Percentiles rank a stretch among this genome's conserved stretches.
phyloP scores from a whole-genome alignment of 495 filamentous ascomycete species.

The Rhypophila decipiens region DNA sequence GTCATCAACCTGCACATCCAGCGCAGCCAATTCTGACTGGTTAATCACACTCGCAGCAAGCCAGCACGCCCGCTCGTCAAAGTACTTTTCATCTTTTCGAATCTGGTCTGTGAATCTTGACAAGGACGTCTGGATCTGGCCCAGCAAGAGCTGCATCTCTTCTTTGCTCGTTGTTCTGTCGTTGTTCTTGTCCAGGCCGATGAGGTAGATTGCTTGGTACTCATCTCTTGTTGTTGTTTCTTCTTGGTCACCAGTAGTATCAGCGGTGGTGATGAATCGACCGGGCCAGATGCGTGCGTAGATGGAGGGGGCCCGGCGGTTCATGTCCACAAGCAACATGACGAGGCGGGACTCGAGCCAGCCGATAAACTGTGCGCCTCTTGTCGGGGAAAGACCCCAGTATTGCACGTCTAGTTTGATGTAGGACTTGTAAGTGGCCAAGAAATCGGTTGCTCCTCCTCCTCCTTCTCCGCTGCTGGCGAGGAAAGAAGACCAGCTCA shows the following conservation, averaged over 20 bases:
- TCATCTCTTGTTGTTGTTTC: slow-evolving; percentile 21
- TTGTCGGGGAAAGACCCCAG: slow-evolving; percentile 44
- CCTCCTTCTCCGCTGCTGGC: too few species aligned
- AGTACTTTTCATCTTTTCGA: slow-evolving; percentile 39
- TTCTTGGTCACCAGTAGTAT: background rate
- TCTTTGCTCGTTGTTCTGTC: slow-evolving; percentile 9
- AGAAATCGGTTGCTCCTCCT: slow-evolving; percentile 32
- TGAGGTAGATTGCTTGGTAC: slow-evolving; percentile 51
- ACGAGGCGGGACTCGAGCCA: slow-evolving; percentile 51
- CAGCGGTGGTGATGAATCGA: slow-evolving; percentile 34
- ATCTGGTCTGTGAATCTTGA: slow-evolving; percentile 43
- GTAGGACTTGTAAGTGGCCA: slow-evolving; percentile 40
- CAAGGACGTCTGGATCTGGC: slow-evolving; percentile 32
- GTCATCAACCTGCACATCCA: slow-evolving; percentile 17
- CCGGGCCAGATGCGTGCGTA: slow-evolving; percentile 52
- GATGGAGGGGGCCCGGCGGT: slow-evolving; percentile 36
- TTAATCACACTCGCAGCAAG: slow-evolving; percentile 36
- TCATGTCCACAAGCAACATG: slow-evolving; percentile 45
- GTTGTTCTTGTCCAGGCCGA: slow-evolving; percentile 41
- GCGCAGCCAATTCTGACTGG: slow-evolving; percentile 20
- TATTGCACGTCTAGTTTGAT: slow-evolving; percentile 48
- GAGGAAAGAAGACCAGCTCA: slow-evolving; percentile 39
- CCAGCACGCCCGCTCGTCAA: slow-evolving; percentile 42
- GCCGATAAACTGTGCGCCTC: slow-evolving; percentile 40
- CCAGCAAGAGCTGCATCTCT: slow-evolving; percentile 23